A percentile compares a stretch with the other conserved stretches of the same genome.
phyloP scores from a whole-genome alignment of 768 basidiomycete genomes.

The Naganishia randhawae region DNA sequence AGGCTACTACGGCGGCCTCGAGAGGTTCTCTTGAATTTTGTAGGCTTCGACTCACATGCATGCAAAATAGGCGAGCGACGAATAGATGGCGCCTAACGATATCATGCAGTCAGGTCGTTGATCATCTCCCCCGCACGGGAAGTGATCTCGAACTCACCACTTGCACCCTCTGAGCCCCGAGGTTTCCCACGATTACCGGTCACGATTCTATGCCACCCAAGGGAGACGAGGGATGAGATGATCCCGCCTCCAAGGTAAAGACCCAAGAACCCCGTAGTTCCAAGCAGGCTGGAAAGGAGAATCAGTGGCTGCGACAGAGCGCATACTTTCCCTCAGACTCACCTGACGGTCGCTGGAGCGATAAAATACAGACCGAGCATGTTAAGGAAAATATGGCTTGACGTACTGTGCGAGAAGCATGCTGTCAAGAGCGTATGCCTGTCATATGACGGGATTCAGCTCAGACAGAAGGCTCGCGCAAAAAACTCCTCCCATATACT shows the following conservation, averaged over 20 bases:
- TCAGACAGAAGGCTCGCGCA: neutral
- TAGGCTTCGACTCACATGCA: no score
- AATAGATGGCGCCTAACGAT: slow-evolving; percentile 43
- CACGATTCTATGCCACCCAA: slow-evolving; percentile 40
- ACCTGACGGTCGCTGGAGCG: slow-evolving; percentile 43
- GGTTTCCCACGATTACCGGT: slow-evolving; percentile 18
- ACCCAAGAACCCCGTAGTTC: slow-evolving; percentile 45
- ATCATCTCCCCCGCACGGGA: neutral
- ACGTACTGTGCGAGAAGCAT: slow-evolving; percentile 46
- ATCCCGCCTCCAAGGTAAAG: slow-evolving; percentile 48
- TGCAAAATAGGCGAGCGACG: slow-evolving; percentile 45
- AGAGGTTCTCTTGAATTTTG: no score
- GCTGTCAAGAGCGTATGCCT: slow-evolving; percentile 47
- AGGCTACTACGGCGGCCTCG: no score
- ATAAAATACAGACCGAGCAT: slow-evolving; percentile 48
- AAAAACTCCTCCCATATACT: slow-evolving; percentile 8
- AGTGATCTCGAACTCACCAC: slow-evolving; percentile 8
- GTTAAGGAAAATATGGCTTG: slow-evolving; percentile 47
- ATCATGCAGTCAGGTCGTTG: neutral
- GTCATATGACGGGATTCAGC: neutral
- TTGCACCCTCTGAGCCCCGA: slow-evolving; percentile 45
- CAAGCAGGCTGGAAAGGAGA: no score
- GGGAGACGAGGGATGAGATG: slow-evolving; percentile 37
- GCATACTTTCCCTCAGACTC: no score
- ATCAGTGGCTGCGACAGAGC: no score